These are phyloP conservation scores for Daldinia vernicosa DNA, from an alignment of 495 filamentous ascomycete genomes.

Conservation along the genomic window DNA sequence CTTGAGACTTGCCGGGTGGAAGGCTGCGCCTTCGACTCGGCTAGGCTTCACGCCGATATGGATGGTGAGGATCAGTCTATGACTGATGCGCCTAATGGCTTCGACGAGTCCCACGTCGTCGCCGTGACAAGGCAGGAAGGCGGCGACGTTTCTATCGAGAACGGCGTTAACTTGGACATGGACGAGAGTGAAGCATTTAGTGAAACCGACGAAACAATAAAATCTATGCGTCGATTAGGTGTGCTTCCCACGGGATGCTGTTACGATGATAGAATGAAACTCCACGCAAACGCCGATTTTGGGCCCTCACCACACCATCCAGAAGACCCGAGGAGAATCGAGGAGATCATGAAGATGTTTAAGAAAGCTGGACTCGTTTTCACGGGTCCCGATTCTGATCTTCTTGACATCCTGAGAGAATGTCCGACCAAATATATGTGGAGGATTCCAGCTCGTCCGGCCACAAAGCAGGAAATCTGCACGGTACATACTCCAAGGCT, in stretches of 20 bases:
- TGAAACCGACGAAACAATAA: slow-evolving; percentile 21
- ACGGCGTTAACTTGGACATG: slow-evolving; percentile 43
- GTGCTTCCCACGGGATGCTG: slow-evolving; percentile 76
- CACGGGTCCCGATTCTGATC: slow-evolving; percentile 56
- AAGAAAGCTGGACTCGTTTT: slow-evolving; percentile 78
- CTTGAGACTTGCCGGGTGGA: neutral
- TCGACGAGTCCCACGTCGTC: slow-evolving; percentile 35
- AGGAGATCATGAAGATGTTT: slow-evolving; percentile 86
- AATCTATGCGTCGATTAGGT: slow-evolving; percentile 39
- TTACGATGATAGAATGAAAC: slow-evolving; percentile 93
- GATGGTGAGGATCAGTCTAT: slow-evolving; percentile 52
- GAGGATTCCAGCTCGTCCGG: slow-evolving; percentile 78
- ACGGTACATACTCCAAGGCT: slow-evolving; percentile 79
- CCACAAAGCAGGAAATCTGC: slow-evolving; percentile 77
- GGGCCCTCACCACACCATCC: slow-evolving; percentile 79
- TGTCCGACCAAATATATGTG: slow-evolving; percentile 69
- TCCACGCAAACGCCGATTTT: slow-evolving; percentile 82
- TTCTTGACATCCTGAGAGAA: slow-evolving; percentile 55
- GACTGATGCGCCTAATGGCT: slow-evolving; percentile 53
- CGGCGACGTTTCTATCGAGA: slow-evolving; percentile 27
- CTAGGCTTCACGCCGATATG: slow-evolving; percentile 43
- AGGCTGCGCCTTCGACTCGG: neutral
- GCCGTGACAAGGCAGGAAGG: slow-evolving; percentile 25
- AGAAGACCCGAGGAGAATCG: slow-evolving; percentile 91
- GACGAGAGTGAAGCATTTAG: slow-evolving; percentile 43